phyloP scores from a whole-genome alignment of 441 rosid genomes.

The Omphalea diandra region DNA sequence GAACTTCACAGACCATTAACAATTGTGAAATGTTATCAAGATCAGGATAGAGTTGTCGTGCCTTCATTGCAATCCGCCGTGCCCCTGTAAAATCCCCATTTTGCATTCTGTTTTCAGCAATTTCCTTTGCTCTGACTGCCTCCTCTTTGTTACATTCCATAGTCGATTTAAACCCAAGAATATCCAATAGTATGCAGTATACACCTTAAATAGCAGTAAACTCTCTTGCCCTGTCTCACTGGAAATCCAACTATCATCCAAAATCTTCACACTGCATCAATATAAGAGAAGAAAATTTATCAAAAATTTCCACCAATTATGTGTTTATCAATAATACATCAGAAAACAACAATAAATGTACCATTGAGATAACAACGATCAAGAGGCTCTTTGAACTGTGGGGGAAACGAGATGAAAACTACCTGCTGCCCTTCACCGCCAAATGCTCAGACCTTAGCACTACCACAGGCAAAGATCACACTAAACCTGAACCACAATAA shows the following conservation, averaged over 20 bases:
- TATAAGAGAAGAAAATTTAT: conserved; percentile 6
- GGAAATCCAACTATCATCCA: conserved; percentile 7
- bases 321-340: not conserved
- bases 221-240: not conserved
- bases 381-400: not conserved
- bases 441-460: not conserved
- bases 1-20: conserved; percentile 79
- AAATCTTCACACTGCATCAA: conserved; percentile 24
- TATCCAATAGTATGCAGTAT: conserved; percentile 8
- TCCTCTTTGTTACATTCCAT: conserved; percentile 94
- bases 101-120: conserved; percentile 71
- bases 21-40: conserved; percentile 60
- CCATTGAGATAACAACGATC: conserved; percentile 12
- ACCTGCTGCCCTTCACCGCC: not conserved
- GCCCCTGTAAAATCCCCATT: conserved; percentile 59
- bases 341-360: conserved; percentile 2
- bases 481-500: too few relatives aligned
- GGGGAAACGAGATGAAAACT: not conserved
- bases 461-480: not conserved
- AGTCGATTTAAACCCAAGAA: not conserved
- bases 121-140: conserved; percentile 70
- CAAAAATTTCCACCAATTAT: not conserved
- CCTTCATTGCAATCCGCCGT: conserved; percentile 56
- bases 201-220: conserved; percentile 7
- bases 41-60: conserved; percentile 62